Conservation (phyloP, 495 filamentous ascomycete species). For the Tetracladium marchalianum region DNA sequence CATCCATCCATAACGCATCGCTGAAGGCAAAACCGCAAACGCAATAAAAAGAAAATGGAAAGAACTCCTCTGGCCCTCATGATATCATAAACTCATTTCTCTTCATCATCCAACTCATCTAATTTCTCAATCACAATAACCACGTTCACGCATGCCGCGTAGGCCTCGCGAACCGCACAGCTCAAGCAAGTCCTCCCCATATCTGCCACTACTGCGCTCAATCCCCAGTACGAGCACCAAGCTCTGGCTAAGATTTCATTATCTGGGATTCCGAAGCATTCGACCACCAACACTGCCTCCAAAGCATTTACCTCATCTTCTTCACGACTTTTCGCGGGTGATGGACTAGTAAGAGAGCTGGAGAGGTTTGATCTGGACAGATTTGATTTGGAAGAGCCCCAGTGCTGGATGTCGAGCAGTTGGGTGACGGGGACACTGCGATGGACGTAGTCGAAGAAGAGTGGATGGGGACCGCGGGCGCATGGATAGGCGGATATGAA, state of each 20-base stretch:
- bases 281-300: constrained; percentile 55
- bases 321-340: neutral
- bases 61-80: constrained; percentile 23
- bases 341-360: neutral
- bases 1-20: neutral
- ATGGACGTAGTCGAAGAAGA: constrained; percentile 59
- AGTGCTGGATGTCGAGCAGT: constrained; percentile 50
- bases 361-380: neutral
- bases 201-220: constrained; percentile 57
- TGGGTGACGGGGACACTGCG: constrained; percentile 44
- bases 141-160: constrained; percentile 58
- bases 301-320: constrained; percentile 29
- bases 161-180: constrained; percentile 61
- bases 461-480: constrained; percentile 54
- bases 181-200: constrained; percentile 58
- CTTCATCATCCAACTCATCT: neutral
- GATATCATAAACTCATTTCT: constrained; percentile 26
- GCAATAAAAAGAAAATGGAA: neutral
- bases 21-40: neutral
- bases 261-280: constrained; percentile 59
- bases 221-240: constrained; percentile 62
- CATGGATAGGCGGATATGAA: constrained; percentile 61
- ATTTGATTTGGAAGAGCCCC: constrained; percentile 27
- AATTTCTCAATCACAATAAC: constrained; percentile 49
- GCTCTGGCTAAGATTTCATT: constrained; percentile 66